Evolutionary conservation across 306 rosid species (phyloP).

Genomic region (Vachellia pachyceras): DNA sequence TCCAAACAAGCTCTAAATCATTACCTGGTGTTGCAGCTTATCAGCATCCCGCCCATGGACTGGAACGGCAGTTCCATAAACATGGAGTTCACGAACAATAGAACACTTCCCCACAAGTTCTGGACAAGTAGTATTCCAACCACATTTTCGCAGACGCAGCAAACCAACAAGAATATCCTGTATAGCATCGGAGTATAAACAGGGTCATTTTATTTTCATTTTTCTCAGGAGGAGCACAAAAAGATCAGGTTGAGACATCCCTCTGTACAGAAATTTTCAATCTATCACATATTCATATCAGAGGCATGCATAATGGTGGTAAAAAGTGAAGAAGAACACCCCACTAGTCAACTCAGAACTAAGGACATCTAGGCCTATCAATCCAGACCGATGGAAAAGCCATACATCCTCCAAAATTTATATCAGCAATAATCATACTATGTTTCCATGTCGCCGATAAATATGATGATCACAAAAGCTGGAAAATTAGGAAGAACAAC

Average conservation of each 20-base stretch:
- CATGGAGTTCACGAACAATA: conserved; percentile 94
- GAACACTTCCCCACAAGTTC: conserved; percentile 90
- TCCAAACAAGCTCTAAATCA: too few relatives aligned
- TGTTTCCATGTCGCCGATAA: conserved; percentile 11
- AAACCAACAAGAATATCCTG: conserved; percentile 97
- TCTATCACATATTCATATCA: background rate
- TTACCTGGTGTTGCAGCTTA: conserved; percentile 98
- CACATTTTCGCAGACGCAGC: conserved; percentile 85
- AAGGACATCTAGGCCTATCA: background rate
- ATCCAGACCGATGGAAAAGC: conserved; percentile 3
- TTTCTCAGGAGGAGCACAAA: conserved; percentile 13
- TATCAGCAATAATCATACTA: conserved; percentile 9
- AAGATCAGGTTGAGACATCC: conserved; percentile 11
- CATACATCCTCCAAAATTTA: background rate
- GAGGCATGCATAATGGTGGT: background rate
- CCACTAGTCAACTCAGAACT: background rate
- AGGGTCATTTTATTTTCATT: conserved; percentile 2
- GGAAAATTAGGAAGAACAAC: conserved; percentile 13
- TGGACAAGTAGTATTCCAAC: conserved; percentile 81
- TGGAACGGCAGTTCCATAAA: conserved; percentile 98
- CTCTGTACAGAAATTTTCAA: conserved; percentile 7
- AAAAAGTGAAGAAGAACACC: background rate
- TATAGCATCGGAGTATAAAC: conserved; percentile 13
- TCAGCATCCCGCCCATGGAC: conserved; percentile 96
- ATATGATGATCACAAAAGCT: background rate